Base-by-base conservation (phyloP, 2,329 filamentous ascomycete species). In the Epichloe sibirici region DNA sequence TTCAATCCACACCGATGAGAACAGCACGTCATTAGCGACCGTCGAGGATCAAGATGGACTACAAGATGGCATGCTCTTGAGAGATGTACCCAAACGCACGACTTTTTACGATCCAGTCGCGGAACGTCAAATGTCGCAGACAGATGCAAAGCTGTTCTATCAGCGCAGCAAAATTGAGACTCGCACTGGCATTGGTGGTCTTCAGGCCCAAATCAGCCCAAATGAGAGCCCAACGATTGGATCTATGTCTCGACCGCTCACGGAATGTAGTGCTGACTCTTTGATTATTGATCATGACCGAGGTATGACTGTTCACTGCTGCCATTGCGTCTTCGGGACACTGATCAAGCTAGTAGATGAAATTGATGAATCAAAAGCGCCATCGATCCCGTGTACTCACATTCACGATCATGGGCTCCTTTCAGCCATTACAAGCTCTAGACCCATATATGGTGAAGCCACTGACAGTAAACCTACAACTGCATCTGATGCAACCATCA, bases 61-160 rank as follows among this genome's bases (percentile, higher is more conserved):
- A 38, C 65, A 74, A 51, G 76, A 79, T 34, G 80, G 79, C 51
- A 79, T 84, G 74, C 71, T 85, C 9, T 72, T 73, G 23, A 73
- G 81, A 56, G 81, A 85, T 62, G 65, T 80, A 50, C 80, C 79
- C 37, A 76, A 76, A 55, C 85, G 84, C 65, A 95, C 90, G 8
- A 88, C 90, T 21, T 94, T 90, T 65, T 96, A 95, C 71, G 90
- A 96, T 68, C 89, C 91, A 63, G 85, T 91, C 50, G 87, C 88
- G 51, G 93, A 98, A 69, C 94, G 93, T 62, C 88, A 91, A 63
- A 86, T 95, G 82, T 94, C 86, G 63, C 90, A 95, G 67, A 85
- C 88, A 28, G 93, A 98, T 66, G 88, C 91, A 55, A 97, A 95
- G 69, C 78, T 96, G 57, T 95, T 97, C 72, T 98, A 95, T 68